Evolutionary conservation across 495 filamentous ascomycete species (phyloP), one percentile per base, ranked within the genome.

Genomic region (Penicillium fimorum): DNA sequence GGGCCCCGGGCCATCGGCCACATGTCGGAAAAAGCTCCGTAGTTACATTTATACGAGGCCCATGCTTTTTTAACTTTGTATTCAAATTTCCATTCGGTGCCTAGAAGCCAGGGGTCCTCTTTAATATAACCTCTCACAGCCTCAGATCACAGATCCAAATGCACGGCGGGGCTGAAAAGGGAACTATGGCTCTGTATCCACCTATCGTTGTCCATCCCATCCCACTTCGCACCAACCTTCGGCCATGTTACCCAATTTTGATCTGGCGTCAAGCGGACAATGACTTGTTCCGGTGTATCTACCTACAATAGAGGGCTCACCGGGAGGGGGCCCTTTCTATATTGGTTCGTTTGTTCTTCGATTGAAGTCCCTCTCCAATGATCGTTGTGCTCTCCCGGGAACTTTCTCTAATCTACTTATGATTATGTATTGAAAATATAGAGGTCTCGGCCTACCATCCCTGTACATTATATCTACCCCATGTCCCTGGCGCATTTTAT

Each of bases 151-250:
- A 20, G 27, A 32, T 33, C n/a, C 11, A 17, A 37, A 42, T 4
- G 83, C 59, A 24, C 47, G 50, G 68, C 70, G 66, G 66, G 60
- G 59, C 40, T 29, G 24, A 49, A 17, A 44, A 51, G 51, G 41
- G 65, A 68, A 69, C 65, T 56, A 59, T 56, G 63, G 58, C 61
- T 44, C 24, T 59, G 54, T 53, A 66, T 72, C 64, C 65, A 41
- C 65, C 61, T 70, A 67, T 65, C 52, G 50, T 38, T 43, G 20
- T 38, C 29, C 15, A 12, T 38, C 38, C 24, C 42, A 18, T 20
- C 47, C 55, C 38, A 43, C 44, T 33, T 49, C 22, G 22, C 22
- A 22, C 22, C 27, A 42, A 50, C 33, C 18, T n/a, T 71, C 70
- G 64, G 66, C 29, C 38, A 30, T 63, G 35, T 45, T 67, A 42